Conservation (phyloP, 2,329 filamentous ascomycete genomes). For the Xylariaceae sp. region DNA sequence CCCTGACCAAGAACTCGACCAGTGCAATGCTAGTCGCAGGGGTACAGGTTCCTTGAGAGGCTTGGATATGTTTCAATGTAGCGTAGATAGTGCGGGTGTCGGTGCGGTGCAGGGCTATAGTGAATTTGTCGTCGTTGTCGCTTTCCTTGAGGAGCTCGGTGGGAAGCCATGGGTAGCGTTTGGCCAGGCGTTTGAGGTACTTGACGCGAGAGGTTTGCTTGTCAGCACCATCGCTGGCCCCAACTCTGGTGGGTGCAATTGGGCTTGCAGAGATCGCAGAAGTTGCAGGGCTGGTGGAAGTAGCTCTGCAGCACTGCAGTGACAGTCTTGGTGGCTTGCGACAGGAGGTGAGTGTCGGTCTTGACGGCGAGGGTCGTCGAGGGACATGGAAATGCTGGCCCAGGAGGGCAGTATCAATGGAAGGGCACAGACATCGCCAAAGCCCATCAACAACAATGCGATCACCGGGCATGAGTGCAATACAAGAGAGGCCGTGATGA, state of each 20-base stretch:
- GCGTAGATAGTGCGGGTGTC: constrained; percentile 44
- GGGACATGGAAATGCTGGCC: constrained; percentile 30
- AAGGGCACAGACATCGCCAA: constrained; percentile 63
- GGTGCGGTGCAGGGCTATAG: constrained; percentile 26
- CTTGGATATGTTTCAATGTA: constrained; percentile 41
- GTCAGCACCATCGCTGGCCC: neutral
- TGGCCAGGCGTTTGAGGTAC: constrained; percentile 27
- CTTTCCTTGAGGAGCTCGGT: constrained; percentile 19
- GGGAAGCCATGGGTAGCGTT: constrained; percentile 26
- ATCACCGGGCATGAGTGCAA: constrained; percentile 34
- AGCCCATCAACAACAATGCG: constrained; percentile 54
- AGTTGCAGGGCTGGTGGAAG: neutral
- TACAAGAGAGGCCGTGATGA: neutral
- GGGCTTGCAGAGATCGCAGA: neutral
- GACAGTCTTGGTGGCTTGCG: constrained; percentile 7
- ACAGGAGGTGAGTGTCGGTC: constrained; percentile 13
- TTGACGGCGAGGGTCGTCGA: constrained; percentile 3
- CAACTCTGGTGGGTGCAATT: neutral
- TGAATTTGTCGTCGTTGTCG: constrained; percentile 18
- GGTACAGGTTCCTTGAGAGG: constrained; percentile 34
- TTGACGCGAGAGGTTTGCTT: constrained; percentile 15
- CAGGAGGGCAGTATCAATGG: constrained; percentile 42
- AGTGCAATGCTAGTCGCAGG: constrained; percentile 39
- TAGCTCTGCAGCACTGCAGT: constrained; percentile 3
- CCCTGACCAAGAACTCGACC: constrained; percentile 57